Evolutionary conservation across 2,329 filamentous ascomycete genomes (phyloP).

Genomic region (Ophiostoma himal-ulmi): DNA sequence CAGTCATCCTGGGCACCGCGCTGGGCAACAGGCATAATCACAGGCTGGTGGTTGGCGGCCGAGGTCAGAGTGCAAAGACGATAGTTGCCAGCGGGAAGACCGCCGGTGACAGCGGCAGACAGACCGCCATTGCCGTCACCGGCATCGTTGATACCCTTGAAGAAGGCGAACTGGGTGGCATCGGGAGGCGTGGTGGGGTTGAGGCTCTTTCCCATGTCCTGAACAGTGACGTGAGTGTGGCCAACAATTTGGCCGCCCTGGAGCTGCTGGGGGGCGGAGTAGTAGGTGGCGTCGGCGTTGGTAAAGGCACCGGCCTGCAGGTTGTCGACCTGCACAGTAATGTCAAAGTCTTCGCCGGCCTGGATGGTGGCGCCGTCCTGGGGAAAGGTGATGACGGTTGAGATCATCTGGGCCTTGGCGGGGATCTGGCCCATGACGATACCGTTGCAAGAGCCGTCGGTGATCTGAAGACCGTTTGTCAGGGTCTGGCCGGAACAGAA

Average conservation of each 20-base stretch:
- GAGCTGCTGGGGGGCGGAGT: constrained; percentile 52
- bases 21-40: constrained; percentile 42
- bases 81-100: constrained; percentile 40
- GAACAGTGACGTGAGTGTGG: constrained; percentile 55
- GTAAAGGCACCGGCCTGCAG: constrained; percentile 53
- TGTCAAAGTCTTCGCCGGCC: constrained; percentile 47
- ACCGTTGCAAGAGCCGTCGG: constrained; percentile 57
- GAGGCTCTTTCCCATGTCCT: constrained; percentile 46
- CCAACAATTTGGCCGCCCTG: constrained; percentile 48
- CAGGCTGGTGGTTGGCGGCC: constrained; percentile 41
- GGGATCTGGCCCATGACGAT: constrained; percentile 58
- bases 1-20: constrained; percentile 44
- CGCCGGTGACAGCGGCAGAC: constrained; percentile 34
- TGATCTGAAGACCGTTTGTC: constrained; percentile 56
- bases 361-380: constrained; percentile 43
- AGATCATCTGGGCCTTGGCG: constrained; percentile 49
- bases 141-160: constrained; percentile 40
- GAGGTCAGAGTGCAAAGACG: constrained; percentile 39
- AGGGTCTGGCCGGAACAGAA: constrained; percentile 50
- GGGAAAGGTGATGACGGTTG: constrained; percentile 48
- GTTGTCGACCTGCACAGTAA: constrained; percentile 48
- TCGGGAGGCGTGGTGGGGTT: constrained; percentile 47
- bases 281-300: constrained; percentile 55
- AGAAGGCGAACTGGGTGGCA: constrained; percentile 42
- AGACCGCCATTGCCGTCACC: constrained; percentile 37